Evolutionary conservation across 2,329 filamentous ascomycete species (phyloP).

Genomic region (Fusarium compactum): DNA sequence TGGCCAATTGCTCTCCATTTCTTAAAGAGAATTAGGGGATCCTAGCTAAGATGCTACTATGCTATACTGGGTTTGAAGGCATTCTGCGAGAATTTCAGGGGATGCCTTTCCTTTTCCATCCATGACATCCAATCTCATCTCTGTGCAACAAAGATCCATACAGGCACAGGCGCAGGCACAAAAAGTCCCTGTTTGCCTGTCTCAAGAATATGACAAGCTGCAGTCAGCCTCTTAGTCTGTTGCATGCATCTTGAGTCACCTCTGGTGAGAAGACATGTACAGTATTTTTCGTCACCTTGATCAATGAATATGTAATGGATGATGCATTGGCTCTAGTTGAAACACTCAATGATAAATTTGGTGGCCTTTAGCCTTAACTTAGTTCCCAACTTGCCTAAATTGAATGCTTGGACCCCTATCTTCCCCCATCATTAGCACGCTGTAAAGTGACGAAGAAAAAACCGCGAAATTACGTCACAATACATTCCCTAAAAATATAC

Average conservation of each 20-base stretch:
- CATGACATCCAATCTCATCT: conserved; percentile 17
- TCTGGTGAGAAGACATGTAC: not conserved
- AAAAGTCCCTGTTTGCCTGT: conserved; percentile 12
- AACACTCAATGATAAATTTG: not conserved
- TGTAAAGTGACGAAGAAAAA: not conserved
- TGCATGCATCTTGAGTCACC: conserved; percentile 20
- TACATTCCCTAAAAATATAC: conserved; percentile 8
- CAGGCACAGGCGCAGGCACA: conserved; percentile 4
- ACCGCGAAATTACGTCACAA: conserved; percentile 35
- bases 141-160: conserved; percentile 37
- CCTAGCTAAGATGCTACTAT: conserved; percentile 20
- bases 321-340: not conserved
- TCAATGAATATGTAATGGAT: not conserved
- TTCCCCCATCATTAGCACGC: not conserved
- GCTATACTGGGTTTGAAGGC: conserved; percentile 15
- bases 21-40: conserved; percentile 16
- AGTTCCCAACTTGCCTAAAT: not conserved
- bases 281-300: not conserved
- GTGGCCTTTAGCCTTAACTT: not conserved
- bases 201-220: conserved; percentile 25
- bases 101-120: not conserved
- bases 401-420: conserved; percentile 21
- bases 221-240: conserved; percentile 27
- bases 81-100: conserved; percentile 8
- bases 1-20: not conserved